Evolutionary conservation across 208 protist genomes (phyloP).

Genomic region (Leishmania tarentolae): DNA sequence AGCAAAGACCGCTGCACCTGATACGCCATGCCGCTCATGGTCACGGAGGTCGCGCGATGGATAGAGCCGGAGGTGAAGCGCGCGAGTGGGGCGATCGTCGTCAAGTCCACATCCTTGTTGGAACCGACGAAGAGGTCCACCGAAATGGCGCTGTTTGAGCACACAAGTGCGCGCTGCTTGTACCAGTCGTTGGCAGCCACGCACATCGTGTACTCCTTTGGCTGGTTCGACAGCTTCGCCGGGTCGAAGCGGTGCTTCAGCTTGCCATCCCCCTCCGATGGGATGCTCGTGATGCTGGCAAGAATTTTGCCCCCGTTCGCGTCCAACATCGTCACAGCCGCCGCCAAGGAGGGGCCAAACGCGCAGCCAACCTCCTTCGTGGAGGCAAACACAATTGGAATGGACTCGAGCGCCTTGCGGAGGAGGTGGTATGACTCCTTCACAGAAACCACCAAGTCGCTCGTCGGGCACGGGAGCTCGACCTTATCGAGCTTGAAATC

Average conservation of each 20-base stretch:
- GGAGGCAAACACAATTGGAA: slow-evolving; percentile 59
- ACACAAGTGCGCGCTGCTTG: slow-evolving; percentile 94
- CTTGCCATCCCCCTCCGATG: slow-evolving; percentile 87
- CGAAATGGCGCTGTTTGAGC: slow-evolving; percentile 89
- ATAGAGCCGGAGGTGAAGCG: slow-evolving; percentile 82
- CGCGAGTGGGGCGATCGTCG: slow-evolving; percentile 88
- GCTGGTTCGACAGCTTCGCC: slow-evolving; percentile 70
- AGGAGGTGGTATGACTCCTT: slow-evolving; percentile 74
- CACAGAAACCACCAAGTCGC: slow-evolving; percentile 79
- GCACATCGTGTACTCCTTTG: slow-evolving; percentile 89
- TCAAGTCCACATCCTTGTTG: slow-evolving; percentile 84
- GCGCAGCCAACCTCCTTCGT: slow-evolving; percentile 89
- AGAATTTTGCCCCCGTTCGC: slow-evolving; percentile 94
- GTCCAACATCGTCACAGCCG: slow-evolving; percentile 87
- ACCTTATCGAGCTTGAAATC: slow-evolving; percentile 81
- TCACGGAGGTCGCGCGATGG: slow-evolving; percentile 57
- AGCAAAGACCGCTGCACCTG: slow-evolving; percentile 82
- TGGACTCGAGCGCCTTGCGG: slow-evolving; percentile 68
- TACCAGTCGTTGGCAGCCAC: slow-evolving; percentile 94
- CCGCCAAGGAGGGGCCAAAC: slow-evolving; percentile 92
- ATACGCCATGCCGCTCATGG: slow-evolving; percentile 60
- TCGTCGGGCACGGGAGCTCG: slow-evolving; percentile 74
- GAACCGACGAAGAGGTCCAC: slow-evolving; percentile 92
- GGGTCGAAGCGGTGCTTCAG: slow-evolving; percentile 87
- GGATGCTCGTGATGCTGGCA: slow-evolving; percentile 84